Conservation (phyloP, 768 basidiomycete genomes). For the Leccinum sublutescens region DNA sequence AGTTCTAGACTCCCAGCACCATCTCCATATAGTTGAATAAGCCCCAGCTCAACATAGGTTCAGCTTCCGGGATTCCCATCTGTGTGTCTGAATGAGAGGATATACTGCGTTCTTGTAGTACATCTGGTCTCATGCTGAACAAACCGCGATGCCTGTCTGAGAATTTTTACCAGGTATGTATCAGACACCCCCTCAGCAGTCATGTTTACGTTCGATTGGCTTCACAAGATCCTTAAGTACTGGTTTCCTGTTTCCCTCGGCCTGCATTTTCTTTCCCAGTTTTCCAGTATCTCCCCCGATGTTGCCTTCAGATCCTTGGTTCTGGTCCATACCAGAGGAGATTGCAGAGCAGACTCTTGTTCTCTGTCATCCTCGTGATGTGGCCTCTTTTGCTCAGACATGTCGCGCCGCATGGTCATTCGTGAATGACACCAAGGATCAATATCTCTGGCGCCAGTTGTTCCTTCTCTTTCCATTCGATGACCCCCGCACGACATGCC, state of each 20-base stretch:
- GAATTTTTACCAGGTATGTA: not conserved
- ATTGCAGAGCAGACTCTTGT: slow-evolving; percentile 56
- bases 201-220: not conserved
- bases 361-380: slow-evolving; percentile 54
- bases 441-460: slow-evolving; percentile 67
- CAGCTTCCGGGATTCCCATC: not conserved
- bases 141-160: slow-evolving; percentile 1
- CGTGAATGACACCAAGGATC: slow-evolving; percentile 50
- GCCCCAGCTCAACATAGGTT: not conserved
- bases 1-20: not conserved
- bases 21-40: not conserved
- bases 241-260: not conserved
- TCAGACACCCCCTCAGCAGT: not conserved
- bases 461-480: slow-evolving; percentile 63
- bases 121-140: not conserved
- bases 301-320: slow-evolving; percentile 2
- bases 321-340: slow-evolving; percentile 45
- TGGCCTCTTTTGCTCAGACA: slow-evolving; percentile 57
- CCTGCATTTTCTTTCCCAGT: not conserved
- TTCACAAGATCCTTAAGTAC: not conserved
- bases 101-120: not conserved
- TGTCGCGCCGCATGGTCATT: slow-evolving; percentile 48
- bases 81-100: not conserved
- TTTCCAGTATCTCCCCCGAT: not conserved
- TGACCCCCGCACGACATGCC: slow-evolving; percentile 47